Evolutionary conservation across 371 early-diverging fungal genomes (phyloP), one percentile per base, ranked within the genome.

Genomic region (Mortierella sp.): DNA sequence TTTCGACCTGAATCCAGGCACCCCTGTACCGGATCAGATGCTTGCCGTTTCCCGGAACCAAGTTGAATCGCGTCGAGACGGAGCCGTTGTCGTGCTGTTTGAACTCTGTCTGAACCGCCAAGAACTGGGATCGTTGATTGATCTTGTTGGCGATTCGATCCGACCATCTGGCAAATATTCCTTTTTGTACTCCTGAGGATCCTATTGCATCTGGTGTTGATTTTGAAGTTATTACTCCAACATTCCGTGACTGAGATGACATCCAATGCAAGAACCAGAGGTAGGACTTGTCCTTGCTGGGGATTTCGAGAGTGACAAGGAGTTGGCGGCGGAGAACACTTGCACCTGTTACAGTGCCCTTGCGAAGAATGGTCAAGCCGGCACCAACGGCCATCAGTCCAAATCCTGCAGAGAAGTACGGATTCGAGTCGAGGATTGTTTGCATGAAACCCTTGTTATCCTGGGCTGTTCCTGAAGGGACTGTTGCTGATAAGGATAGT

Each of bases 181-280:
- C 83, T 58, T 3, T 80, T 27, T 50, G 60, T 39, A 6, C 42
- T 23, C 1, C 56, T 46, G 54, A 27, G 0, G 37, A 4, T 24
- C 2, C 21, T 30, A 19, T 50, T 11, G 46, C 44, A 15, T 26
- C 26, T 44, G 60, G 6, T 27, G 34, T 23, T 26, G 46, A 19
- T 14, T 28, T 19, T n/a, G 44, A 19, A 6, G 61, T 28, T 19
- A 28, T 23, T 14, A 48, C 34, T 4, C 31, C 52, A 2, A 50
- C 51, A 3, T 71, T 81, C 60, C 89, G 73, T 65, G 86, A 79
- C 78, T 90, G 87, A 78, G 87, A 83, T 7, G 88, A 83, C 89
- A 90, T 91, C 98, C 98, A 98, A 32, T 94, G 88, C 28, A 98
- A 79, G 56, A 98, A 92, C 99, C 99, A 99, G 24, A 86, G 78